Evolutionary conservation across 179 eudicot genomes (phyloP), one percentile per base, ranked within the genome.

Genomic region (Spinacia oleracea): DNA sequence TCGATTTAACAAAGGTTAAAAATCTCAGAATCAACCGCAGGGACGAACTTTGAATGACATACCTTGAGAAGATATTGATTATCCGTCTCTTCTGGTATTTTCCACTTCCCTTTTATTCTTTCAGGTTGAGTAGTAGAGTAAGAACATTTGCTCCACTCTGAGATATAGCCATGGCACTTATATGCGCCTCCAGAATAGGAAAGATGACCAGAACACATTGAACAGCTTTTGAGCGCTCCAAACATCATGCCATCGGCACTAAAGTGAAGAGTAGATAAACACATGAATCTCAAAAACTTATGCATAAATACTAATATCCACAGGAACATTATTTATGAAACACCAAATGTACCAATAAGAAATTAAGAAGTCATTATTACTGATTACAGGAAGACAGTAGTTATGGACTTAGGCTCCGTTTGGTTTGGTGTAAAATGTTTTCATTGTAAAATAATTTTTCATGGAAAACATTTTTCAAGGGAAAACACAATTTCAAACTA

Each of bases 201-300:
- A 81, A 92, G 97, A 81, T 76, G 79, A 35, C 97, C 99, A 81
- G 93, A 85, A 83, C 98, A 96, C 70, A 86, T 77, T 45, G 92
- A 90, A 78, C 99, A 96, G 32, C 9, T 65, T 70, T 80, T 68
- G 60, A 89, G 93, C 42, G 93, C 91, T 84, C 99, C 99, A 83
- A 96, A 94, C 80, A 90, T 88, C 98, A 94, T 96, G 40, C 97
- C 97, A 86, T 96, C 99, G 72, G 97, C 99, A 87, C 99, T 96
- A 83, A 25, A 78, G 66, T 68, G 42, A 71, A 67, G 65, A 77
- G 60, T 27, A 84, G n/a, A 74, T 31, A 69, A 70, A 55, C 38
- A 1, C 43, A 77, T 35, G 27, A 48, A 71, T 73, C n/a, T 59
- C 68, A 64, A 42, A 43, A 48, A 48, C 20, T 48, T 16, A 16